Base-by-base conservation (phyloP, 495 filamentous ascomycete species). In the Aspergillus nanangensis region DNA sequence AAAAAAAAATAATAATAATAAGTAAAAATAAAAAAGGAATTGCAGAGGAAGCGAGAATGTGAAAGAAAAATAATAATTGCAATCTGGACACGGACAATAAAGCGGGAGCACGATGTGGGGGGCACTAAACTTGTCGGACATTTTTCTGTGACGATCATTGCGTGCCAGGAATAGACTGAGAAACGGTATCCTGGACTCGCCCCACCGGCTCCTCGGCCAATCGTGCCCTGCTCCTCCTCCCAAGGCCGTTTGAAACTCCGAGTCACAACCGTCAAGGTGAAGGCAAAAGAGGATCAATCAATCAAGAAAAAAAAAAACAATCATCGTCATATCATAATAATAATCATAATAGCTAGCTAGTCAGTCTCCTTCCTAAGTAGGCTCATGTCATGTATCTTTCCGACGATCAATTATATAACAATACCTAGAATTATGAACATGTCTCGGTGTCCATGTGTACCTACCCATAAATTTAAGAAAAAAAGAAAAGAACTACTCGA, bases 111-210 rank as follows among this genome's bases (percentile, higher is more conserved):
- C 22, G 34, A 8, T 33, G 45, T 33, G 42, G 27, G 43, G 49
- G 23, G 37, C 3, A 19, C 33, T 7, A 14, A 42, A 20, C 33
- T 14, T 46, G 37, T 54, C 53, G 50, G 55, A 50, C 47, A 51
- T 51, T 57, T 45, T 51, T 38, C 40, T 45, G 40, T 29, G 49
- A 45, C 55, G 55, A 57, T 57, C 50, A 57, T 47, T 39, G 44
- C 36, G 51, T 43, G 44, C 55, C 54, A 47, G 50, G 46, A 50
- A 48, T 52, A 56, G 53, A 49, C 31, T 24, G 29, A 50, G 45
- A 38, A 41, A 29, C 46, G 34, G 42, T 31, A 51, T 53, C 51
- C 47, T 44, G 48, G 36, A 9, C 36, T 17, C 20, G 34, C 10
- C 40, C 54, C 54, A 47, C 54, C 32, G 29, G 3, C 17, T 15